Evolutionary conservation across 345 rosid species (phyloP).

Genomic region (Arabis alpina): DNA sequence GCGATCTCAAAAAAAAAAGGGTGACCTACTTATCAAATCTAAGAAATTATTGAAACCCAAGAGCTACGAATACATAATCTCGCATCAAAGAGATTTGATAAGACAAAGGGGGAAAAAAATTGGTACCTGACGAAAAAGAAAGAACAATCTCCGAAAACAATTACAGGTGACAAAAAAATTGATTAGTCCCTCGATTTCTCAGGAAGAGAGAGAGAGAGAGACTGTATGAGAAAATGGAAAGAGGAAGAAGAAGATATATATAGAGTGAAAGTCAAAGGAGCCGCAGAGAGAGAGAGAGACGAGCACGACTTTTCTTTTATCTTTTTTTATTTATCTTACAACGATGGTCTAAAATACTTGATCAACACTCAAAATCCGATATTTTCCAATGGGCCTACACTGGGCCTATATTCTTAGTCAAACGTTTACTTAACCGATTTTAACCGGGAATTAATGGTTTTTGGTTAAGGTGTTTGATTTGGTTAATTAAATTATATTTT

Average conservation of each 20-base stretch:
- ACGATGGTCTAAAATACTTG: conserved; percentile 15
- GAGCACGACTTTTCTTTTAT: conserved; percentile 27
- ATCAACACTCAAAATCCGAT: conserved; percentile 31
- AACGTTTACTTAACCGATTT: not conserved
- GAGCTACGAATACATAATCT: conserved; percentile 1
- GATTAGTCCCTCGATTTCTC: conserved; percentile 15
- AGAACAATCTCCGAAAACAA: conserved; percentile 14
- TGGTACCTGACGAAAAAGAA: conserved; percentile 33
- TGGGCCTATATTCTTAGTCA: conserved; percentile 15
- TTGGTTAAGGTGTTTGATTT: not conserved
- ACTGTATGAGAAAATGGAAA: conserved; percentile 20
- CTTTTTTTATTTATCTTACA: not conserved
- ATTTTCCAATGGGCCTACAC: conserved; percentile 11
- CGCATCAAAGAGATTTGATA: conserved; percentile 1
- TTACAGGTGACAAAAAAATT: conserved; percentile 16
- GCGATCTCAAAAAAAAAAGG: conserved; percentile 4
- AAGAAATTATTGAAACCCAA: conserved; percentile 2
- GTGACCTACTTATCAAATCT: conserved; percentile 20
- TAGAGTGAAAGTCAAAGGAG: conserved; percentile 30
- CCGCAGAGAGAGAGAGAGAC: not conserved
- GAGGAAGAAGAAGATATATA: conserved; percentile 37
- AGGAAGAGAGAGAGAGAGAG: conserved; percentile 27
- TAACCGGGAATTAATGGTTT: not conserved
- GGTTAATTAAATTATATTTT: not conserved
- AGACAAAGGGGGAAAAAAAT: not conserved